These are phyloP conservation scores for Diaporthe capsici DNA, from an alignment of 2,329 filamentous ascomycete genomes.

Conservation along the genomic window DNA sequence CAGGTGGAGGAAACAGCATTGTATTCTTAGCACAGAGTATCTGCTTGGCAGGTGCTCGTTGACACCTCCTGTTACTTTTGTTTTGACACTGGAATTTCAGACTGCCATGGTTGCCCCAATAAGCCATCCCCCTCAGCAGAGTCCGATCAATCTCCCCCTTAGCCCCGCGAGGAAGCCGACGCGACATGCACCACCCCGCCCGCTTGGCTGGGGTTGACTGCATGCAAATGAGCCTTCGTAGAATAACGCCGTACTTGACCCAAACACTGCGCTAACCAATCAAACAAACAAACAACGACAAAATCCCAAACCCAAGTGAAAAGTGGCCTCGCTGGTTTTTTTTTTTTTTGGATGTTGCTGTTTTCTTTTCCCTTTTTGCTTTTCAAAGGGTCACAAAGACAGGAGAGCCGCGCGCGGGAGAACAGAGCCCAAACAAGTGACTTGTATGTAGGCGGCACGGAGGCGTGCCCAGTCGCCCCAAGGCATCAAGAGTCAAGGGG, in stretches of 20 bases:
- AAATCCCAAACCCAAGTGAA: background rate
- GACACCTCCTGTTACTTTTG: background rate
- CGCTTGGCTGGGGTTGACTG: background rate
- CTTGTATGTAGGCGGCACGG: background rate
- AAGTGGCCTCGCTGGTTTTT: background rate
- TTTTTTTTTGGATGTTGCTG: background rate
- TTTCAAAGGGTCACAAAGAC: background rate
- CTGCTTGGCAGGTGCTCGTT: background rate
- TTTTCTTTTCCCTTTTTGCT: background rate
- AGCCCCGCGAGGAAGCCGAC: background rate
- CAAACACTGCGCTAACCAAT: slow-evolving; percentile 10
- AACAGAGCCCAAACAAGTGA: background rate
- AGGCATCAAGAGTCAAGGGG: background rate
- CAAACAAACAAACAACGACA: background rate
- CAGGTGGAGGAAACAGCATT: slow-evolving; percentile 1
- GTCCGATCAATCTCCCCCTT: background rate
- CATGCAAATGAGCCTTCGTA: slow-evolving; percentile 4
- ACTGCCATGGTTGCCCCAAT: background rate
- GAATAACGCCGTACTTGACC: slow-evolving; percentile 26
- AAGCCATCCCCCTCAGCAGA: background rate
- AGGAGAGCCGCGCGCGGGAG: background rate
- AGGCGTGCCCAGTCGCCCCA: too few species aligned
- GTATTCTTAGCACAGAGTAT: slow-evolving; percentile 24
- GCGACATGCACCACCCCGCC: background rate
- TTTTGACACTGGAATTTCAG: background rate